These are phyloP conservation scores for Tulasnella sp. DNA, from an alignment of 768 basidiomycete genomes.

Conservation along the genomic window DNA sequence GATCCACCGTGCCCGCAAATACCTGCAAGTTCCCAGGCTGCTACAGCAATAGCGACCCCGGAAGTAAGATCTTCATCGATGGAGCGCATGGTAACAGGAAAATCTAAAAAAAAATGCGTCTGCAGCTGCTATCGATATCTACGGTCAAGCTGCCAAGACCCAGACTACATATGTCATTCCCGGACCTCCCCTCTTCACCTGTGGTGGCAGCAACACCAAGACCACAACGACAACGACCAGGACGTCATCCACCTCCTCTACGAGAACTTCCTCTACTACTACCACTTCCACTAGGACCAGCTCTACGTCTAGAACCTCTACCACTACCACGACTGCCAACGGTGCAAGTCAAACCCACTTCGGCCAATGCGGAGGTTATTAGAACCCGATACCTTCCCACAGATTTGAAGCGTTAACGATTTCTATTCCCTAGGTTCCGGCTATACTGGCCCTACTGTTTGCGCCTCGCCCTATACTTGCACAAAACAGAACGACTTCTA, in stretches of 20 bases:
- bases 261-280: background rate
- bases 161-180: slow-evolving; percentile 45
- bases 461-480: slow-evolving; percentile 20
- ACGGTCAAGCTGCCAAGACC: slow-evolving; percentile 38
- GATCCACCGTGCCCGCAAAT: slow-evolving; percentile 37
- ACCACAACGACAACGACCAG: slow-evolving; percentile 11
- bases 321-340: slow-evolving; percentile 24
- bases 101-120: background rate
- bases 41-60: slow-evolving; percentile 32
- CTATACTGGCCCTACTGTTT: slow-evolving; percentile 17
- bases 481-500: slow-evolving; percentile 15
- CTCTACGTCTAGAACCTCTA: background rate
- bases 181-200: slow-evolving; percentile 34
- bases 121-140: slow-evolving; percentile 40
- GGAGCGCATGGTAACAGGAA: background rate
- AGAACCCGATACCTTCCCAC: background rate
- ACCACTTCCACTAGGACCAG: background rate
- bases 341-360: slow-evolving; percentile 7
- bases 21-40: slow-evolving; percentile 43
- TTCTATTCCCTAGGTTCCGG: background rate
- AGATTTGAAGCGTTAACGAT: background rate
- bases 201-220: background rate
- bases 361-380: slow-evolving; percentile 30
- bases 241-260: background rate
- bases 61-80: background rate